Base-by-base conservation (phyloP, 2,329 filamentous ascomycete genomes). In the Trichoderma koningiopsis region DNA sequence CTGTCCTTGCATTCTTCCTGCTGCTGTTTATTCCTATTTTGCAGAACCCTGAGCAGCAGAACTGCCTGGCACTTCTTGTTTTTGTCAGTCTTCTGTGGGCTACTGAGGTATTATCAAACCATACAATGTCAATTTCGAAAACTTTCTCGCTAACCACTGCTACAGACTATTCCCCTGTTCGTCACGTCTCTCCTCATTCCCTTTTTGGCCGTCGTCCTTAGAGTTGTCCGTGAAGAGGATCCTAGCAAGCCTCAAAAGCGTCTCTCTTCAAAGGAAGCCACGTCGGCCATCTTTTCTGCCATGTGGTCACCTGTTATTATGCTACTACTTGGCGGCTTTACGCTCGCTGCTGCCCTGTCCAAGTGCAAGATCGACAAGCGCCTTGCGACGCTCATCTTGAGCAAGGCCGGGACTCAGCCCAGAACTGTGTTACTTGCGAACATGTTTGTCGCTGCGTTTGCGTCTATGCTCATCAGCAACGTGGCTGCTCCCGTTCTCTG, bases 251-350 rank as follows among this genome's bases (percentile, higher is more conserved):
- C 91, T 0, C 85, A 93, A 71, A 81, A 83, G 56, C 88, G 95
- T 27, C 85, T 99, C 7, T 86, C 87, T n/a, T 88, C 94, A 3
- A 94, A 94, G 78, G 86, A 89, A 55, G 94, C 96, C 0, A 93
- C 95, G 0, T 85, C 87, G 33, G 95, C 92, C 75, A 91, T 97
- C 69, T 98, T 99, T 75, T 86, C 93, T 5, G 91, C 96, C 31
- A 99, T 99, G 96, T 99, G 96, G 96, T 97, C 95, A 4, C 95
- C 96, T 0, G 96, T 99, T 68, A 99, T 99, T 74, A 98, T 99
- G 96, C 88, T 99, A 19, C 85, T 99, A 27, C 89, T 99, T 0
- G 96, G 96, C 74, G 96, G 96, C 37, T 99, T 99, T 77, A 97
- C 96, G 2, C 91, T 99, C 66, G 96, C 96, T 11, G 96, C 96